These are phyloP conservation scores for Escallonia herrerae DNA, from an alignment of 129 eudicot species.

Conservation along the genomic window DNA sequence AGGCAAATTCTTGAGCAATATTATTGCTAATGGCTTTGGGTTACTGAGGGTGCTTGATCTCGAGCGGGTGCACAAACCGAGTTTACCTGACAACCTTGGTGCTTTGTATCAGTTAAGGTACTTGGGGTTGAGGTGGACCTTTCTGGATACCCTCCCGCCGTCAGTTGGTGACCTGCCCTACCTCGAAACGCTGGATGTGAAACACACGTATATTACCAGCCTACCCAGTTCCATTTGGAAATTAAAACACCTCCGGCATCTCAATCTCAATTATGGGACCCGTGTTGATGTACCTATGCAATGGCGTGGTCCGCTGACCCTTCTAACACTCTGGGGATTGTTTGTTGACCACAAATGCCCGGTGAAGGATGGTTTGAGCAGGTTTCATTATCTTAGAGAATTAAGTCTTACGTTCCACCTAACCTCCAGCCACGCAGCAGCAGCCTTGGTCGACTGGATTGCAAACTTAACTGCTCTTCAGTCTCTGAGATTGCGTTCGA, in stretches of 20 bases:
- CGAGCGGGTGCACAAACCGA: conserved; percentile 47
- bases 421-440: conserved; percentile 21
- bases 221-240: conserved; percentile 56
- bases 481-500: conserved; percentile 42
- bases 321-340: conserved; percentile 48
- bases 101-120: conserved; percentile 46
- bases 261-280: conserved; percentile 35
- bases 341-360: conserved; percentile 33
- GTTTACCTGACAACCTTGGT: conserved; percentile 49
- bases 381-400: conserved; percentile 37
- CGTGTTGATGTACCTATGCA: conserved; percentile 31
- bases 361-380: conserved; percentile 27
- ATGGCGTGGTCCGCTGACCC: conserved; percentile 19
- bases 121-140: conserved; percentile 54
- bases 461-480: conserved; percentile 24
- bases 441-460: conserved; percentile 35
- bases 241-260: conserved; percentile 44
- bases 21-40: conserved; percentile 20
- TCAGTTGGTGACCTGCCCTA: conserved; percentile 42
- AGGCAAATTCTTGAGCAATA: conserved; percentile 29
- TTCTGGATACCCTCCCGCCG: conserved; percentile 42
- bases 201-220: conserved; percentile 42
- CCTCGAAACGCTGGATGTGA: conserved; percentile 61
- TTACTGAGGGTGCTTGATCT: conserved; percentile 68
- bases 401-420: conserved; percentile 40